A percentile compares a stretch with the other conserved stretches of the same genome.
phyloP scores from a whole-genome alignment of 2,329 filamentous ascomycete genomes.

The Coniosporium tulheliwenetii region DNA sequence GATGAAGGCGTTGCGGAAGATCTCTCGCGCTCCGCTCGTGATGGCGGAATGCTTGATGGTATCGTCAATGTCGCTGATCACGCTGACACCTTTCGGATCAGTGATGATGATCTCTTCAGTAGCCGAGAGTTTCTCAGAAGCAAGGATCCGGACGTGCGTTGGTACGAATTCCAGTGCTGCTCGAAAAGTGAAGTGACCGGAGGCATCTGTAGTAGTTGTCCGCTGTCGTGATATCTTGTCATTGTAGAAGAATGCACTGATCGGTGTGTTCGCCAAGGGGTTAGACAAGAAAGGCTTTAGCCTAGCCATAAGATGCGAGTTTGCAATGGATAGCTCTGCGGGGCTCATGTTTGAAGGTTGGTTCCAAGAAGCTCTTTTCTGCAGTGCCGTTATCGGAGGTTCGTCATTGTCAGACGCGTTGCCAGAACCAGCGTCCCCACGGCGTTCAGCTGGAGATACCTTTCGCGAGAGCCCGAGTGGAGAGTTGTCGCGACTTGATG shows the following conservation, averaged over 20 bases:
- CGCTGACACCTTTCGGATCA: constrained; percentile 63
- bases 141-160: constrained; percentile 74
- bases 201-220: constrained; percentile 72
- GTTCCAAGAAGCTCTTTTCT: constrained; percentile 33
- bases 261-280: constrained; percentile 58
- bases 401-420: constrained; percentile 7
- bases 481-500: constrained; percentile 16
- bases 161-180: constrained; percentile 80
- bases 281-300: constrained; percentile 82
- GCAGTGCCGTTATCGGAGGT: constrained; percentile 18
- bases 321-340: constrained; percentile 63
- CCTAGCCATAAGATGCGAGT: constrained; percentile 74
- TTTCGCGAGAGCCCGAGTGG: constrained; percentile 8
- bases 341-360: constrained; percentile 50
- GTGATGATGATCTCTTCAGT: constrained; percentile 66
- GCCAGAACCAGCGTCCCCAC: constrained; percentile 6
- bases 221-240: constrained; percentile 65
- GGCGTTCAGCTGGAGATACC: too few relatives aligned
- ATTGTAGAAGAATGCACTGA: constrained; percentile 94
- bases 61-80: constrained; percentile 97
- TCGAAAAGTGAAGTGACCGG: constrained; percentile 72
- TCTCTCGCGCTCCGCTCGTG: constrained; percentile 70
- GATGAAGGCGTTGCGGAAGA: constrained; percentile 92
- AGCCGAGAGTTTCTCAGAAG: constrained; percentile 69
- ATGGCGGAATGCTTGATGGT: constrained; percentile 96